phyloP scores from a whole-genome alignment of 1,139 yeast species.

The Kodamaea sp. region DNA sequence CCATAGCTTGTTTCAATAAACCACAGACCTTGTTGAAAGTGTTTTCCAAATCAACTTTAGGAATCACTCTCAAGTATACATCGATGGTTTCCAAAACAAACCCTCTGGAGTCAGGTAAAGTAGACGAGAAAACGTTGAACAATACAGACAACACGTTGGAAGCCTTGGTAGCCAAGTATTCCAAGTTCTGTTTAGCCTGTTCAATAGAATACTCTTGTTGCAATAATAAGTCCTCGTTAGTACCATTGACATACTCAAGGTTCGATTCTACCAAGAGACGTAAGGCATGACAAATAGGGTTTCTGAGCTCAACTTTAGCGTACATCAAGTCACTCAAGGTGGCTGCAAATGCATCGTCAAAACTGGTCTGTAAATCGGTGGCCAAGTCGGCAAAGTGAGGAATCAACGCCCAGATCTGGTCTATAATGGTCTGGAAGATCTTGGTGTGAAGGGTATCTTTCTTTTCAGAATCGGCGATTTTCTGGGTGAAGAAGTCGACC shows the following conservation, averaged over 20 bases:
- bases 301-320: slow-evolving; percentile 72
- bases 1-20: slow-evolving; percentile 72
- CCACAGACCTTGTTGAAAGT: slow-evolving; percentile 88
- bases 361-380: slow-evolving; percentile 61
- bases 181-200: slow-evolving; percentile 57
- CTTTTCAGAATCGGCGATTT: slow-evolving; percentile 42
- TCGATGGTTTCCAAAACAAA: slow-evolving; percentile 85
- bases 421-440: slow-evolving; percentile 78
- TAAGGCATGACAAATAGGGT: slow-evolving; percentile 77
- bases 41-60: slow-evolving; percentile 61
- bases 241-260: slow-evolving; percentile 60
- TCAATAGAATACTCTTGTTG: slow-evolving; percentile 61
- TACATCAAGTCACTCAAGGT: slow-evolving; percentile 73
- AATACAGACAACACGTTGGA: slow-evolving; percentile 80
- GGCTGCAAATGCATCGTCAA: slow-evolving; percentile 78
- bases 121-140: slow-evolving; percentile 87
- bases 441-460: slow-evolving; percentile 66
- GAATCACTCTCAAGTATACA: slow-evolving; percentile 71
- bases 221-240: slow-evolving; percentile 56
- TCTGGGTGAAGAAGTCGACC: slow-evolving; percentile 56
- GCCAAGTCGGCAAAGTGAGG: slow-evolving; percentile 93
- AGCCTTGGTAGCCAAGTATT: slow-evolving; percentile 64
- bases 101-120: slow-evolving; percentile 80
- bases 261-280: slow-evolving; percentile 79
- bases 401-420: slow-evolving; percentile 88